These are phyloP conservation scores for Mortierella sp. DNA, from an alignment of 371 early-diverging fungal genomes.

Conservation along the genomic window DNA sequence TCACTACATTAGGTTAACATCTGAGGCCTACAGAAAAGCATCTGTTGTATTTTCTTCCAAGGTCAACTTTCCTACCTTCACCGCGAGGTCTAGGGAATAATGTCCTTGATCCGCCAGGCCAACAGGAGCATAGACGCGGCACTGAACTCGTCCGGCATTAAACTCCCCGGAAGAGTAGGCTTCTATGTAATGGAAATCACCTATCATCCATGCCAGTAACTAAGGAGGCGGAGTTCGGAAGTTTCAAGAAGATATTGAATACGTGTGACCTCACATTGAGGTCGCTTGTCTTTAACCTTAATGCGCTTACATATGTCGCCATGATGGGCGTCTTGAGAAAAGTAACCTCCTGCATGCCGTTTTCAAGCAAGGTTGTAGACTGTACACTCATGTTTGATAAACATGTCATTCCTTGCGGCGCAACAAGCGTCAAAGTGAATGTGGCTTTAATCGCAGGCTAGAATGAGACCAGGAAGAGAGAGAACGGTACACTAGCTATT, in stretches of 20 bases:
- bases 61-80: constrained; percentile 22
- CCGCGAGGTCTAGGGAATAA: constrained; percentile 84
- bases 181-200: constrained; percentile 92
- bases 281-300: too few relatives aligned
- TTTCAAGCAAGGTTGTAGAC: constrained; percentile 40
- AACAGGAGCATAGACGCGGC: constrained; percentile 83
- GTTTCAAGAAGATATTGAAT: too few relatives aligned
- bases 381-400: constrained; percentile 89
- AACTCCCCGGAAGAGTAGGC: constrained; percentile 61
- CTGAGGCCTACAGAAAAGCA: too few relatives aligned
- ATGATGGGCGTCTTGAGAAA: constrained; percentile 90
- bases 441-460: constrained; percentile 88
- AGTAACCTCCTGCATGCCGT: constrained; percentile 61
- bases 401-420: constrained; percentile 73
- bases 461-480: not conserved
- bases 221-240: constrained; percentile 27
- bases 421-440: constrained; percentile 83
- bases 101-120: constrained; percentile 77
- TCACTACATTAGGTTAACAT: not conserved
- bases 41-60: too few relatives aligned
- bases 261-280: too few relatives aligned
- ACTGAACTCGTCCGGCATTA: constrained; percentile 71
- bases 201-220: constrained; percentile 90
- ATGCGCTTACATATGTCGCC: constrained; percentile 80
- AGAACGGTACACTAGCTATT: too few relatives aligned